These are phyloP conservation scores for Poa pratensis DNA, from an alignment of 176 grass and related monocot species.

Conservation along the genomic window DNA sequence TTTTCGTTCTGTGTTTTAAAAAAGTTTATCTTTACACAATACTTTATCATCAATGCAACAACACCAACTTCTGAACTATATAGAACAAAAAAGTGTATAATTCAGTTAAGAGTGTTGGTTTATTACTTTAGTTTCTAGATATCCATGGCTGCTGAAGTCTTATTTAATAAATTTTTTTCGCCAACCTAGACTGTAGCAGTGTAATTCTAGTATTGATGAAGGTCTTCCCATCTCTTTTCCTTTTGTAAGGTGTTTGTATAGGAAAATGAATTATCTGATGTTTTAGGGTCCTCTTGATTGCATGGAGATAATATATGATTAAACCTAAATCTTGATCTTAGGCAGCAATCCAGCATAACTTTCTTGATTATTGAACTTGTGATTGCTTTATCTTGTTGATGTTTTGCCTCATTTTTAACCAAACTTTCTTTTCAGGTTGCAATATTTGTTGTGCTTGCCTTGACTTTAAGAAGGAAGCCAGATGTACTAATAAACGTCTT, in stretches of 20 bases:
- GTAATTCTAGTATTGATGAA: conserved; percentile 8
- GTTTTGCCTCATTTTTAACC: conserved; percentile 26
- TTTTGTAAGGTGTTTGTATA: conserved; percentile 1
- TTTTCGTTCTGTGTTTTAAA: too few species aligned
- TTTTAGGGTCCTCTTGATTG: neutral
- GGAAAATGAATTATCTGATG: neutral
- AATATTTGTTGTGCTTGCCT: conserved; percentile 87
- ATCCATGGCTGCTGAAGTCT: neutral
- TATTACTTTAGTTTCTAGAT: conserved; percentile 6
- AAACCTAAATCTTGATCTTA: conserved; percentile 21
- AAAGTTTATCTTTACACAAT: too few species aligned
- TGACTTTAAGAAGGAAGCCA: conserved; percentile 85
- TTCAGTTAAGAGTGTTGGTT: neutral
- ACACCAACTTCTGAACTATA: too few species aligned
- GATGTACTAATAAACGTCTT: conserved; percentile 60
- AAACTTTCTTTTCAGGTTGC: conserved; percentile 64
- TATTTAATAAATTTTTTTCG: neutral
- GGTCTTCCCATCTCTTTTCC: neutral
- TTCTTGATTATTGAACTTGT: neutral
- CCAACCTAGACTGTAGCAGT: conserved; percentile 1
- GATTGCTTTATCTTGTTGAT: conserved; percentile 1
- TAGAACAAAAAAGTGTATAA: neutral
- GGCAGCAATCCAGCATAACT: neutral
- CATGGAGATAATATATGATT: too few species aligned
- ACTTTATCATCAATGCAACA: too few species aligned